phyloP scores from a whole-genome alignment of 768 basidiomycete species.

The Collybia sordida region DNA sequence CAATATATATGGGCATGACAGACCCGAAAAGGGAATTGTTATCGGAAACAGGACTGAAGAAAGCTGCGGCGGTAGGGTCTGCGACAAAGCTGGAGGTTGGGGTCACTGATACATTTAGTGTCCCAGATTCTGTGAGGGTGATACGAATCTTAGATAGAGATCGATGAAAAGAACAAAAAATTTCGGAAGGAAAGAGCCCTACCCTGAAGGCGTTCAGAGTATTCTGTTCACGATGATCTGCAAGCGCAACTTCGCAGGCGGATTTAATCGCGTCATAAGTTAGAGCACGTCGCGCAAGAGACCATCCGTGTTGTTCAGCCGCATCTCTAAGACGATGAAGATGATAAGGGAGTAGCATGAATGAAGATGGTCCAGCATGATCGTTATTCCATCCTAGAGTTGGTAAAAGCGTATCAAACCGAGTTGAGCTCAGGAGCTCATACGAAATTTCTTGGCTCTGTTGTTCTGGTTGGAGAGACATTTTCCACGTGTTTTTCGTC shows the following conservation, averaged over 20 bases:
- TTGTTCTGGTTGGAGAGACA: neutral
- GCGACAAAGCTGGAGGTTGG: constrained; percentile 27
- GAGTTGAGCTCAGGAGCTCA: constrained; percentile 52
- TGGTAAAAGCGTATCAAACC: constrained; percentile 55
- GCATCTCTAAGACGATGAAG: constrained; percentile 57
- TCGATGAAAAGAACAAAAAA: constrained; percentile 7
- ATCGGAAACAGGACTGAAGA: constrained; percentile 32
- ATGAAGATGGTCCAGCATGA: constrained; percentile 50
- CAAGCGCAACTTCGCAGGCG: constrained; percentile 47
- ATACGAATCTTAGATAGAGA: constrained; percentile 49
- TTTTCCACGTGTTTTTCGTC: neutral
- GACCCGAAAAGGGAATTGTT: constrained; percentile 19
- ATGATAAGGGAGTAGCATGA: constrained; percentile 63
- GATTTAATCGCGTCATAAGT: constrained; percentile 38
- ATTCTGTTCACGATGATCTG: constrained; percentile 18
- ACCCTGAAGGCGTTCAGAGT: constrained; percentile 31
- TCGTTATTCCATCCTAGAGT: constrained; percentile 58
- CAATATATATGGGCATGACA: constrained; percentile 50
- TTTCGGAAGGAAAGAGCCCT: neutral
- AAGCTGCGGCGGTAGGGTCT: constrained; percentile 40
- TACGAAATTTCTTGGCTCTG: constrained; percentile 12
- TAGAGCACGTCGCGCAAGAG: constrained; percentile 28
- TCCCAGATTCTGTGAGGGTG: constrained; percentile 38
- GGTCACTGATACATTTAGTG: constrained; percentile 31
- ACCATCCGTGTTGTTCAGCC: constrained; percentile 52